phyloP scores from a whole-genome alignment of 2,329 filamentous ascomycete genomes.

The Thelonectria rubi region DNA sequence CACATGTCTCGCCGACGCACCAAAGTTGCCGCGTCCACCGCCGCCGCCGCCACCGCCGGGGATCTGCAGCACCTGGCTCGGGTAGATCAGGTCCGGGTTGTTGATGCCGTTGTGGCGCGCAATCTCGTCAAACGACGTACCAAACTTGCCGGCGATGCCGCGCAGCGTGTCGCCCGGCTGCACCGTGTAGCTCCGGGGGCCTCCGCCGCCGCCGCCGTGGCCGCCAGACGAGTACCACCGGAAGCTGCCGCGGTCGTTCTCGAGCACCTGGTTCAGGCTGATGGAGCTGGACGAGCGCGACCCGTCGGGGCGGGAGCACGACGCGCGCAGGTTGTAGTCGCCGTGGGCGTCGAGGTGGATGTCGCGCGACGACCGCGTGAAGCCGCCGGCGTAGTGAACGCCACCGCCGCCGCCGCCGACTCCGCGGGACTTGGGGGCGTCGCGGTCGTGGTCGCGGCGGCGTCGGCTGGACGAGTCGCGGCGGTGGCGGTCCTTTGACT shows the following conservation, averaged over 20 bases:
- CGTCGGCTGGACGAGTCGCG: conserved; percentile 1
- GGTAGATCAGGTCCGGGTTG: conserved; percentile 55
- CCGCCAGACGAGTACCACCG: conserved; percentile 47
- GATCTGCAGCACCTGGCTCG: conserved; percentile 51
- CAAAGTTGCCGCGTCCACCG: conserved; percentile 44
- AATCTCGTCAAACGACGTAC: conserved; percentile 50
- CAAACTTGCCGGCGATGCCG: conserved; percentile 47
- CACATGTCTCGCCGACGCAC: conserved; percentile 47
- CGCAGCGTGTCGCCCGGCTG: conserved; percentile 54
- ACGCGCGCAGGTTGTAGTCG: conserved; percentile 48
- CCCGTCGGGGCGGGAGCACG: conserved; percentile 47
- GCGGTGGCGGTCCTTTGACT: background rate
- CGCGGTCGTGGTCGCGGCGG: background rate
- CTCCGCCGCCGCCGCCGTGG: conserved; percentile 37
- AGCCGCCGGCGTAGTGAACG: conserved; percentile 46
- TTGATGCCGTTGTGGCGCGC: conserved; percentile 50
- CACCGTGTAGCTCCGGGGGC: conserved; percentile 46
- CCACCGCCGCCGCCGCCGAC: background rate
- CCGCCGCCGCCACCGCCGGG: conserved; percentile 41
- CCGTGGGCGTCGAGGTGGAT: conserved; percentile 47
- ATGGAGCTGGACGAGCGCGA: conserved; percentile 47
- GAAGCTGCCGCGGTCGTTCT: conserved; percentile 51
- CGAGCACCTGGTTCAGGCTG: conserved; percentile 48
- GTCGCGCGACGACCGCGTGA: conserved; percentile 47
- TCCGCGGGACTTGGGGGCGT: conserved; percentile 20